Evolutionary conservation across 2,329 filamentous ascomycete genomes (phyloP), one percentile per base, ranked within the genome.

Genomic region (Monosporascus cannonballus): DNA sequence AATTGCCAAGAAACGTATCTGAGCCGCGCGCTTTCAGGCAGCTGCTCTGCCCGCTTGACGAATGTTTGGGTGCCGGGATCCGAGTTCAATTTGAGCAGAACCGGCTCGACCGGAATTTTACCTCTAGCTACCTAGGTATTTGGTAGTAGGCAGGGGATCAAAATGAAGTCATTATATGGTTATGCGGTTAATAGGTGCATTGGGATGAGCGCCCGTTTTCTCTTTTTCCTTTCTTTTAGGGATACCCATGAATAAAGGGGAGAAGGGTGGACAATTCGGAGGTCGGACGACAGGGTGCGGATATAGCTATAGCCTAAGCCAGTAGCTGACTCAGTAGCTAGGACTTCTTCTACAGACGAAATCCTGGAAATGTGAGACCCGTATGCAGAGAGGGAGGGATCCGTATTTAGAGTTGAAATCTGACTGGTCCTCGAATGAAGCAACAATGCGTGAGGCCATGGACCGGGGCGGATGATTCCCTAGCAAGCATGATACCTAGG

Each of bases 391-490:
- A 45, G 38, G 25, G 45, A 52, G 51, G 49, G 24, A 38, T 27
- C 38, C 48, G 50, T 37, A 37, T 51, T 39, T 47, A 49, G 51
- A 20, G 34, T 47, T 38, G 49, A 36, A 50, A 53, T 51, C 47
- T 56, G 51, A 56, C 55, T 56, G 57, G 52, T 39, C 41, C 52
- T 36, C 30, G 9, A 17, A 47, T 25, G 30, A n/a, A 45, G 15
- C 45, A 14, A 14, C 30, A 11, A 34, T 34, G 30, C 42, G 22
- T 46, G n/a, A 42, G 39, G 39, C 18, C 39, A 15, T 17, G 17
- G 2, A 17, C 20, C 15, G 22, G 17, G 25, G 42, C 42, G 25
- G 22, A 17, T 46, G 42, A 46, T 25, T 22, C 9, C 30, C 30
- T 14, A 14, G 11, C 30, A 34, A 34, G 30, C 11, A 9, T 34